phyloP scores from a whole-genome alignment of 106 monocot species.

The Dioscorea zingiberensis region DNA sequence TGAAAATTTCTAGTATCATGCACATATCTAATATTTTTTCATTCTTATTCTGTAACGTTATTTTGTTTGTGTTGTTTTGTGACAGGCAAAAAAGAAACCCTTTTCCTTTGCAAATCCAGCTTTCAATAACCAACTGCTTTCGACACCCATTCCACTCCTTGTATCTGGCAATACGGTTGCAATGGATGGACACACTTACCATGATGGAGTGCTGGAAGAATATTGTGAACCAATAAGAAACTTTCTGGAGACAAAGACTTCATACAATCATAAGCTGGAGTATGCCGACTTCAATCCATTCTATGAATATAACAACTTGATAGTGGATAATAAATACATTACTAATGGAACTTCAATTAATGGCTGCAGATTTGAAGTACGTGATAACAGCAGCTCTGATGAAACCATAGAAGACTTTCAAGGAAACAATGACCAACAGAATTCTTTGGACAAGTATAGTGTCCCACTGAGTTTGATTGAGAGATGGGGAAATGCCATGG shows the following conservation, averaged over 20 bases:
- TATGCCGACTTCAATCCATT: background rate
- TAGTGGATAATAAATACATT: no score
- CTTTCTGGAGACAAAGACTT: constrained; percentile 38
- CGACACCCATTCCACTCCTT: constrained; percentile 23
- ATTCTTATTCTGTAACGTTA: no score
- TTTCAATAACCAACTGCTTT: constrained; percentile 35
- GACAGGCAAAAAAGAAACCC: constrained; percentile 83
- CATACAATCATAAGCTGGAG: background rate
- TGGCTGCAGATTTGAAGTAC: no score
- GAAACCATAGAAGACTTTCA: constrained; percentile 15
- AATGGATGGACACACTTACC: background rate
- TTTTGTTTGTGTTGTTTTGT: no score
- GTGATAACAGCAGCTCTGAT: no score
- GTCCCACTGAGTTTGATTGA: constrained; percentile 76
- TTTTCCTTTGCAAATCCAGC: constrained; percentile 45
- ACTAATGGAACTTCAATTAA: no score
- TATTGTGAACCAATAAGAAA: constrained; percentile 49
- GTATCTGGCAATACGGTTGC: background rate
- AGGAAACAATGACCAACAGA: constrained; percentile 4
- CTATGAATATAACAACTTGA: background rate
- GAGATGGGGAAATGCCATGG: constrained; percentile 97
- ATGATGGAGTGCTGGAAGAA: constrained; percentile 10
- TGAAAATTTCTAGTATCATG: background rate
- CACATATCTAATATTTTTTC: background rate
- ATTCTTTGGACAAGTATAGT: constrained; percentile 14